Percentiles rank a stretch among this genome's conserved stretches.
Conservation (phyloP, 163 green algal species). For the Chloromonas sp. region DNA sequence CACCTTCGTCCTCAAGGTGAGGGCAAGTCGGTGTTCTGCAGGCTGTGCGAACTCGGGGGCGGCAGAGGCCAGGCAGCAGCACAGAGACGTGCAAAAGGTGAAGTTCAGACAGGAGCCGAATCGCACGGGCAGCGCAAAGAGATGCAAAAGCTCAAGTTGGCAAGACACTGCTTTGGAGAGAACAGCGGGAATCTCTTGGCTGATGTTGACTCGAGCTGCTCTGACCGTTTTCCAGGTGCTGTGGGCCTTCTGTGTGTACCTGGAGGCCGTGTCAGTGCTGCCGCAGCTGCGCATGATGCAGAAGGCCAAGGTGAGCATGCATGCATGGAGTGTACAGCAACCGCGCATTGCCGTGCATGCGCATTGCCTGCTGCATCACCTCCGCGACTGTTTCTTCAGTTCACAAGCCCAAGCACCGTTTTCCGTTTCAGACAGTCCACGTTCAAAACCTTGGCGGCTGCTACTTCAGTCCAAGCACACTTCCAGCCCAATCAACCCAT, state of each 20-base stretch:
- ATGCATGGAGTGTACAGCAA: background rate
- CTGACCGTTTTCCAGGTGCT: slow-evolving; percentile 53
- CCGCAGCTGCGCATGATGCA: slow-evolving; percentile 98
- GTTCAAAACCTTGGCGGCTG: too few relatives aligned
- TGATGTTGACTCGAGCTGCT: too few relatives aligned
- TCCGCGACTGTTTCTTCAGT: background rate
- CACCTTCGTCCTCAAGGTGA: slow-evolving; percentile 68
- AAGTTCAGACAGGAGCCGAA: too few relatives aligned
- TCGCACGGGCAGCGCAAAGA: too few relatives aligned
- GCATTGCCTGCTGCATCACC: background rate
- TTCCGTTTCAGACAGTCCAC: background rate
- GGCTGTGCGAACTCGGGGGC: too few relatives aligned
- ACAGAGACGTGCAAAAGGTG: too few relatives aligned
- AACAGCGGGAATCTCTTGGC: too few relatives aligned
- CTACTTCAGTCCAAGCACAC: too few relatives aligned
- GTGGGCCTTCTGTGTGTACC: slow-evolving; percentile 96
- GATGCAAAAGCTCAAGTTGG: too few relatives aligned
- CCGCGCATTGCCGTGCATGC: background rate
- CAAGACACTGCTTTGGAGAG: too few relatives aligned
- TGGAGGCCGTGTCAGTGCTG: slow-evolving; percentile 92
- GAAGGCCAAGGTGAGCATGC: slow-evolving; percentile 73
- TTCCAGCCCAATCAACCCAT: too few relatives aligned
- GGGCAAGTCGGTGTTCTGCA: background rate
- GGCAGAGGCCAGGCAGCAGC: too few relatives aligned
- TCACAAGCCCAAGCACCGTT: background rate